Conservation (phyloP, 2,329 filamentous ascomycete species). For the Mycosphaerella sp. region DNA sequence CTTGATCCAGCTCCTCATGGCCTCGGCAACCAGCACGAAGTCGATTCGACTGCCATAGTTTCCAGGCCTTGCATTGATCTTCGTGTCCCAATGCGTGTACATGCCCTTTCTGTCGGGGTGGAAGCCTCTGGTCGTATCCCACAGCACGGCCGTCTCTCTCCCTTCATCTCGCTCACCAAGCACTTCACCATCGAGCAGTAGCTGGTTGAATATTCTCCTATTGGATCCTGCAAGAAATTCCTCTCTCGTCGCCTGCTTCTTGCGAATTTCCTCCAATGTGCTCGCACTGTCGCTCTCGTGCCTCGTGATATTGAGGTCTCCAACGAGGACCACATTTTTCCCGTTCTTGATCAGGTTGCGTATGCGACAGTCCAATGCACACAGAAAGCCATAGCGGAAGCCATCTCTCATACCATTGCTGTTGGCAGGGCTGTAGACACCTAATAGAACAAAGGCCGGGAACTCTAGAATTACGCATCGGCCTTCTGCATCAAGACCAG, state of each 20-base stretch:
- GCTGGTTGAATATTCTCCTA: constrained; percentile 74
- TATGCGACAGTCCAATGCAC: constrained; percentile 72
- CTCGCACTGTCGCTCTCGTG: constrained; percentile 70
- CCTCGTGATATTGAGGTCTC: constrained; percentile 76
- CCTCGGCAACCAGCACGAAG: constrained; percentile 76
- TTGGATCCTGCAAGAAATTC: constrained; percentile 68
- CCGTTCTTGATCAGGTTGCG: constrained; percentile 75
- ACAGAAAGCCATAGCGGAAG: constrained; percentile 74
- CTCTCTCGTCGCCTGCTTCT: constrained; percentile 59
- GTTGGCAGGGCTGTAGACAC: constrained; percentile 85
- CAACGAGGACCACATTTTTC: constrained; percentile 77
- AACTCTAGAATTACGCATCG: constrained; percentile 90
- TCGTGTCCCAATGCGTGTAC: constrained; percentile 97
- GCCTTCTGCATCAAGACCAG: constrained; percentile 78
- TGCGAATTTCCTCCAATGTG: constrained; percentile 62
- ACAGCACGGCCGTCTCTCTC: constrained; percentile 64
- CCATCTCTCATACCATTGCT: constrained; percentile 76
- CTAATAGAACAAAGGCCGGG: constrained; percentile 86
- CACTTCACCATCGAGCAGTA: constrained; percentile 68
- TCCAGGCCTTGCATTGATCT: constrained; percentile 87
- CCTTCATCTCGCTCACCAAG: constrained; percentile 60
- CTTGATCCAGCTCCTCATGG: constrained; percentile 72
- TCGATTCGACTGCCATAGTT: constrained; percentile 93
- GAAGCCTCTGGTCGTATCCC: constrained; percentile 77
- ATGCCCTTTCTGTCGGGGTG: constrained; percentile 76